Percentiles rank a stretch among this genome's conserved stretches.
These are phyloP conservation scores for Solanum paucissectum DNA, from an alignment of 257 asterid genomes.

Conservation along the genomic window DNA sequence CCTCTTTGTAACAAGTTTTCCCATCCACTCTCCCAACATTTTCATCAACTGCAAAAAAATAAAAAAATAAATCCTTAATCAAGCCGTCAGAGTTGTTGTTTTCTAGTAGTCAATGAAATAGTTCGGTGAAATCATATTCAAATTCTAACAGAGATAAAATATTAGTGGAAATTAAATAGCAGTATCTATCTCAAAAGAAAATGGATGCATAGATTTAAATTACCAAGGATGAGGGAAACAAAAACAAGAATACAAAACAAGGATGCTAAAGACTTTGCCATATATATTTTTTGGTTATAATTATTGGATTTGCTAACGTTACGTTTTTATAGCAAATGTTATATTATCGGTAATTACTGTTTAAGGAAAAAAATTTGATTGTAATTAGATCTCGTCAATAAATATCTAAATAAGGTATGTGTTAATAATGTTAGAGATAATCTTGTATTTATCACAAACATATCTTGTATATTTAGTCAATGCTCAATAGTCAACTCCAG, in stretches of 20 bases:
- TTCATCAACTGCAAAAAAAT: not conserved
- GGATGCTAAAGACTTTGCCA: not conserved
- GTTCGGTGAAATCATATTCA: not conserved
- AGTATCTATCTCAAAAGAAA: too few relatives aligned
- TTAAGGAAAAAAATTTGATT: not conserved
- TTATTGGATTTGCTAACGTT: not conserved
- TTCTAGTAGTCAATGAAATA: not conserved
- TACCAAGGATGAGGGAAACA: not conserved
- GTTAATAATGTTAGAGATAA: not conserved
- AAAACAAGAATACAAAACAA: not conserved
- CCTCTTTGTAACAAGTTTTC: not conserved
- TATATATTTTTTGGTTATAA: not conserved
- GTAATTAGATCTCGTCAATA: not conserved
- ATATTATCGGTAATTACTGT: not conserved
- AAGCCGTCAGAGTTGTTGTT: not conserved
- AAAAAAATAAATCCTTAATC: not conserved
- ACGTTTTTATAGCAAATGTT: not conserved
- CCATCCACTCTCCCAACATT: not conserved
- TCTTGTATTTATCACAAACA: not conserved
- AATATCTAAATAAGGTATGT: not conserved
- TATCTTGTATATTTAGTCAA: not conserved
- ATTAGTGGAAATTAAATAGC: not conserved
- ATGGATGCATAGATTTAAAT: not conserved
- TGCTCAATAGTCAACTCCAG: not conserved
- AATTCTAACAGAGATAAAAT: not conserved